Evolutionary conservation across 345 rosid genomes (phyloP).

Genomic region (Populus alba): DNA sequence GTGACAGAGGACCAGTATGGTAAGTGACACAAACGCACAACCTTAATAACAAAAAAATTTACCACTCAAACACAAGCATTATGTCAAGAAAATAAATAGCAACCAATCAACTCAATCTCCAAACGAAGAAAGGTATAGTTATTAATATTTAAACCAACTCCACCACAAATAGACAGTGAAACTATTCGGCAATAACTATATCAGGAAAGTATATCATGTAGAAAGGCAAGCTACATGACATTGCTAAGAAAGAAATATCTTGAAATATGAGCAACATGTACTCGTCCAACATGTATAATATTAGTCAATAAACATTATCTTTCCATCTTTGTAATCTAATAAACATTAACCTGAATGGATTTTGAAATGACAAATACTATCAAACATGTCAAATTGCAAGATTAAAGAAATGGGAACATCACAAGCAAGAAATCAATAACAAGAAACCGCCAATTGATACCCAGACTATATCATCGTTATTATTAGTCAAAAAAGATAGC

Average conservation of each 20-base stretch:
- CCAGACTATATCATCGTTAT: slow-evolving; percentile 6
- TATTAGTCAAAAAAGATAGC: slow-evolving; percentile 9
- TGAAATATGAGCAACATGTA: neutral
- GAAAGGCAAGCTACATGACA: neutral
- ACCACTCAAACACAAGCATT: neutral
- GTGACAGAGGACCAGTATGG: neutral
- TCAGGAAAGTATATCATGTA: neutral
- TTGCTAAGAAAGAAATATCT: neutral
- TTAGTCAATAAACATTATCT: neutral
- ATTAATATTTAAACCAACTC: neutral
- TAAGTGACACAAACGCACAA: neutral
- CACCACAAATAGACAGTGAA: neutral
- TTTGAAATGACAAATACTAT: neutral
- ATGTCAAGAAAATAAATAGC: neutral
- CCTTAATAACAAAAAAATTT: neutral
- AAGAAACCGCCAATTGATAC: neutral
- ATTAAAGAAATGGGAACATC: neutral
- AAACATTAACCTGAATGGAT: neutral
- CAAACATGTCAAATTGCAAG: neutral
- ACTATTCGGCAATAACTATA: neutral
- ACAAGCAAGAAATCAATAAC: neutral
- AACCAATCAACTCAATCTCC: neutral
- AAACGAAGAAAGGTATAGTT: neutral
- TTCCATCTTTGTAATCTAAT: neutral
- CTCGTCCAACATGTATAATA: neutral